Conservation (phyloP, 257 asterid genomes). For the Solanum corneliomulleri region DNA sequence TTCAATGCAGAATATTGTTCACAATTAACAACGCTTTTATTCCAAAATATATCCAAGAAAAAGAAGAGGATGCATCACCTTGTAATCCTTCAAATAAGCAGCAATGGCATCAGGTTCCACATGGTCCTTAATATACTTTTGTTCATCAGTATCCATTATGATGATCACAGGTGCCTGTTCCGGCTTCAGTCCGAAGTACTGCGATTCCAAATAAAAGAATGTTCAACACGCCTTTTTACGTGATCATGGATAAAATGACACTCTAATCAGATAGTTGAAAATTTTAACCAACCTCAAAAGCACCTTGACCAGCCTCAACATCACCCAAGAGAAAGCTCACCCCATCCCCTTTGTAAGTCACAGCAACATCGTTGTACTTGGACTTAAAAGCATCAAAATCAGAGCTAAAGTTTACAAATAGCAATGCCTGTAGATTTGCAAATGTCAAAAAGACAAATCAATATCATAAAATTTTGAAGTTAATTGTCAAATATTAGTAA, state of each 20-base stretch:
- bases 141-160: conserved; percentile 33
- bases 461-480: not conserved
- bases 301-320: conserved; percentile 43
- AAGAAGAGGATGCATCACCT: conserved; percentile 20
- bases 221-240: not conserved
- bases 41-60: not conserved
- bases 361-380: conserved; percentile 52
- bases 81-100: conserved; percentile 48
- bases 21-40: not conserved
- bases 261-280: not conserved
- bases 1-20: not conserved
- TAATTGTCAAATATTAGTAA: not conserved
- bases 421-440: conserved; percentile 42
- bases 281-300: conserved; percentile 48
- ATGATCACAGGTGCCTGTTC: conserved; percentile 63
- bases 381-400: conserved; percentile 47
- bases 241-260: not conserved
- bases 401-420: conserved; percentile 54
- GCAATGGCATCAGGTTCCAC: conserved; percentile 51
- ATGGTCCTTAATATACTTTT: conserved; percentile 46
- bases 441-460: not conserved
- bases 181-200: conserved; percentile 65
- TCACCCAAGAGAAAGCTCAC: conserved; percentile 68
- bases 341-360: conserved; percentile 52
- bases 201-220: conserved; percentile 12